Percentiles rank a stretch among this genome's conserved stretches.
phyloP scores from a whole-genome alignment of 2,329 filamentous ascomycete genomes.

The Aspergillus luchuensis region DNA sequence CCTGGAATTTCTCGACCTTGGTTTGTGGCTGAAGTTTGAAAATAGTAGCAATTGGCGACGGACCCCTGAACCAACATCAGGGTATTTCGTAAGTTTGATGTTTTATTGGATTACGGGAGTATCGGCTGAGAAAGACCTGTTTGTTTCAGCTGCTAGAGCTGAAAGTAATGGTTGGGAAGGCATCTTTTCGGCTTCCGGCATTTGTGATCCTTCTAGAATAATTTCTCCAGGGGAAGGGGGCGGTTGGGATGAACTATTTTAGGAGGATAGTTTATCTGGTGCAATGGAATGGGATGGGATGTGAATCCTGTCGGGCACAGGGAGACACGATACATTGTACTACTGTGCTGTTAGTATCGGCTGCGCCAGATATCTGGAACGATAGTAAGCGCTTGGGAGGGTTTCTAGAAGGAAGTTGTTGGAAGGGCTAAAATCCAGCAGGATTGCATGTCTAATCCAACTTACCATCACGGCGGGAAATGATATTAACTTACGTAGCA shows the following conservation, averaged over 20 bases:
- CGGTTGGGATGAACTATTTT: no score
- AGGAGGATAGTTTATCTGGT: neutral
- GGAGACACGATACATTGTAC: neutral
- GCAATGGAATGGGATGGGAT: neutral
- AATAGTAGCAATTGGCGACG: neutral
- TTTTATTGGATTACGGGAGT: neutral
- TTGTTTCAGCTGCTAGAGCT: neutral
- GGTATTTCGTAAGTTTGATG: neutral
- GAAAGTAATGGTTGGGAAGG: neutral
- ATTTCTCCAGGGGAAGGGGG: neutral
- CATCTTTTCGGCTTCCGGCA: neutral
- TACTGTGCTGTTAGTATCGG: neutral
- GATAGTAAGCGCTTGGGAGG: neutral
- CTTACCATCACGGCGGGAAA: neutral
- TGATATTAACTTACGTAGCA: neutral
- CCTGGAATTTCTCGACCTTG: neutral
- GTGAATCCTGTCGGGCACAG: neutral
- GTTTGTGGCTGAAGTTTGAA: neutral
- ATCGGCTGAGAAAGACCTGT: neutral
- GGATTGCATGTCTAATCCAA: neutral
- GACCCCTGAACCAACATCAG: neutral
- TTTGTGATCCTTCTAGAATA: neutral
- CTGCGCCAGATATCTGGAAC: neutral
- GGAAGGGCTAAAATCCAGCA: neutral
- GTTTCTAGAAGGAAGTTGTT: neutral